A percentile compares a stretch with the other conserved stretches of the same genome.
Evolutionary conservation across 208 protist species (phyloP).

Genomic region (Trypanosoma vivax): DNA sequence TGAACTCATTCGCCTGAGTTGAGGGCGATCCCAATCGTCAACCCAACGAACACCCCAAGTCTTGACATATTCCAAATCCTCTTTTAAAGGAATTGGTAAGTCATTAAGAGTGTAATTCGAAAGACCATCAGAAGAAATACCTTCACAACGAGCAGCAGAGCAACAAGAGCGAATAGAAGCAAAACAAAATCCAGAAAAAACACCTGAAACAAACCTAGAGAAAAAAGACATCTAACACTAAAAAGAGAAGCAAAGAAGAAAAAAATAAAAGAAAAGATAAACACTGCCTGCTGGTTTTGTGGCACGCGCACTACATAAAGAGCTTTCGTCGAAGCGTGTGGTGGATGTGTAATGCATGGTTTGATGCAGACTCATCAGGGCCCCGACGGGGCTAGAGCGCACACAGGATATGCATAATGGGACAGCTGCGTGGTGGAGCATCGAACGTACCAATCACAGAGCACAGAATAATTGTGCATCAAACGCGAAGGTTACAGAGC

Average conservation of each 20-base stretch:
- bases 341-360: conserved; percentile 29
- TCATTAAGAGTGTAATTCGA: conserved; percentile 21
- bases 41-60: conserved; percentile 59
- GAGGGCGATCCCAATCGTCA: conserved; percentile 58
- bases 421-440: conserved; percentile 21
- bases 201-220: conserved; percentile 4
- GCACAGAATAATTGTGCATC: not conserved
- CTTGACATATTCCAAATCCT: conserved; percentile 40
- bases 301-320: conserved; percentile 13
- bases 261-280: conserved; percentile 8
- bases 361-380: conserved; percentile 27
- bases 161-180: not conserved
- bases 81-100: conserved; percentile 18
- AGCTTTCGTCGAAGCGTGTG: not conserved
- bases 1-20: conserved; percentile 6
- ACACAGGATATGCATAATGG: conserved; percentile 35
- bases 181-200: conserved; percentile 1
- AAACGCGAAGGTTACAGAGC: conserved; percentile 14
- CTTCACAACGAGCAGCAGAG: conserved; percentile 6
- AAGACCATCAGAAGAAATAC: conserved; percentile 25
- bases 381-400: conserved; percentile 29
- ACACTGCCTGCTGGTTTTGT: conserved; percentile 6
- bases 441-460: conserved; percentile 4
- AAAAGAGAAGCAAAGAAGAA: not conserved
- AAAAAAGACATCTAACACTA: not conserved